Conservation (phyloP, 1,284 basidiomycete genomes). For the Leccinum variabile region DNA sequence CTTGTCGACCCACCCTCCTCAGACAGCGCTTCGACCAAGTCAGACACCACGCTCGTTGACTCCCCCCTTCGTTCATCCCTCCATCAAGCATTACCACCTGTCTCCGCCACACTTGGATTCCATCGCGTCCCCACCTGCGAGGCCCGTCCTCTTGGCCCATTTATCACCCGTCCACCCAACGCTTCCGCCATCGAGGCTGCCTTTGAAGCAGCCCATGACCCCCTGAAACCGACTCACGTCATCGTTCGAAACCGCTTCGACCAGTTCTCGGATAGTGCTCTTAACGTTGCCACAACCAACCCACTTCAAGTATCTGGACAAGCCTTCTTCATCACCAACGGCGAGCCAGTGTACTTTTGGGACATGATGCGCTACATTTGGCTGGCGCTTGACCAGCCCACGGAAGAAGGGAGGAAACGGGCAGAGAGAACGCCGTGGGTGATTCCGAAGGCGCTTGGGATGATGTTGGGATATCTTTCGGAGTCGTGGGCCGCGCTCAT, state of each 20-base stretch:
- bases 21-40: slow-evolving; percentile 9
- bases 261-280: slow-evolving; percentile 56
- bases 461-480: slow-evolving; percentile 68
- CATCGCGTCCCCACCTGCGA: slow-evolving; percentile 74
- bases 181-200: slow-evolving; percentile 58
- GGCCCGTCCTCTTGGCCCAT: slow-evolving; percentile 81
- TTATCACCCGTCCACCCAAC: slow-evolving; percentile 57
- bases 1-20: slow-evolving; percentile 48
- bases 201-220: slow-evolving; percentile 56
- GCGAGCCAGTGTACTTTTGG: slow-evolving; percentile 97
- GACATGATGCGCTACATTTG: slow-evolving; percentile 89
- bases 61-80: slow-evolving; percentile 36
- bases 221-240: slow-evolving; percentile 48
- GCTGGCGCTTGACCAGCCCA: slow-evolving; percentile 70
- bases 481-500: slow-evolving; percentile 77
- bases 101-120: slow-evolving; percentile 62
- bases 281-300: slow-evolving; percentile 50
- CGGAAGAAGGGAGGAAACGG: slow-evolving; percentile 35
- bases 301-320: slow-evolving; percentile 86
- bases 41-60: slow-evolving; percentile 27
- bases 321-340: slow-evolving; percentile 97
- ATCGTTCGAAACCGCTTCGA: slow-evolving; percentile 79
- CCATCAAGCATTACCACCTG: slow-evolving; percentile 58
- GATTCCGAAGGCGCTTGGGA: slow-evolving; percentile 67
- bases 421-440: slow-evolving; percentile 46